Conservation (phyloP, 805 yeast species). For the Phaffomyces antillensis region DNA sequence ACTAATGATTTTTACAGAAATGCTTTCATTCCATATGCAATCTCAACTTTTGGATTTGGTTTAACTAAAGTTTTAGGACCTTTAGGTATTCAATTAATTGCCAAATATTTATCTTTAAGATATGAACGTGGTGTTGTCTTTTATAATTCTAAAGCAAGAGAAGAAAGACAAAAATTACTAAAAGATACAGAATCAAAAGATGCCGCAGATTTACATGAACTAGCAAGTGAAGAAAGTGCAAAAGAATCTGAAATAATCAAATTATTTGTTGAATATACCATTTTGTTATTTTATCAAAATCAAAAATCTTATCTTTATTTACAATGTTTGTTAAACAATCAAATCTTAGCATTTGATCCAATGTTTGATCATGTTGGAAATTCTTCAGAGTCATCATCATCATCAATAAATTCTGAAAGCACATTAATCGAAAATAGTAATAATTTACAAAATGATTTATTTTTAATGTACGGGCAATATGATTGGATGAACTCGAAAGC, state of each 20-base stretch:
- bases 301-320: slow-evolving; percentile 14
- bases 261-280: slow-evolving; percentile 17
- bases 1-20: slow-evolving; percentile 22
- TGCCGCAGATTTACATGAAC: no score
- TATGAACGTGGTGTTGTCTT: slow-evolving; percentile 9
- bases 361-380: slow-evolving; percentile 46
- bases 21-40: slow-evolving; percentile 23
- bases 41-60: slow-evolving; percentile 35
- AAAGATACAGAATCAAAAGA: no score
- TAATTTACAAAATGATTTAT: background rate
- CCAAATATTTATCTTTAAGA: slow-evolving; percentile 13
- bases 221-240: no score
- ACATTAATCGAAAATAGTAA: background rate
- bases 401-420: background rate
- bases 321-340: slow-evolving; percentile 15
- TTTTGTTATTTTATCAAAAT: slow-evolving; percentile 16
- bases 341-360: slow-evolving; percentile 55
- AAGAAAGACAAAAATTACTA: background rate
- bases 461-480: slow-evolving; percentile 52
- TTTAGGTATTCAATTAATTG: slow-evolving; percentile 30
- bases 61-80: slow-evolving; percentile 41
- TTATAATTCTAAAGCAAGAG: slow-evolving; percentile 4
- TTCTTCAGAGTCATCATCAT: background rate
- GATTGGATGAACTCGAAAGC: slow-evolving; percentile 69
- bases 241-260: slow-evolving; percentile 10